Evolutionary conservation across 1,284 basidiomycete species (phyloP).

Genomic region (Marasmius sp.): DNA sequence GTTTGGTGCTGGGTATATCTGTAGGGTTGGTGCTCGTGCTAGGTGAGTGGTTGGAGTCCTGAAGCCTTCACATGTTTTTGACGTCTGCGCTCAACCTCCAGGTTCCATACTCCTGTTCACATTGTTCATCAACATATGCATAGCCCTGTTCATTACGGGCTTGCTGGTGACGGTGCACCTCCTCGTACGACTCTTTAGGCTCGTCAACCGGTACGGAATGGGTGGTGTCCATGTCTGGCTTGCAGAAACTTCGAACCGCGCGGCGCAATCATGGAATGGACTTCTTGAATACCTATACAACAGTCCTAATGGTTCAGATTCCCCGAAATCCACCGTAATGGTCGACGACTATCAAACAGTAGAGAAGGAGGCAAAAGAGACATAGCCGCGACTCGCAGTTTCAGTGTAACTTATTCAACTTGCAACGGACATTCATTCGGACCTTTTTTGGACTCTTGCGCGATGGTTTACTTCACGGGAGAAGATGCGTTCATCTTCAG

Average conservation of each 20-base stretch:
- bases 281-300: slow-evolving; percentile 8
- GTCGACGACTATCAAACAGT: not conserved
- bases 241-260: not conserved
- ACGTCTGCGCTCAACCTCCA: slow-evolving; percentile 17
- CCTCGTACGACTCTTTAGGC: slow-evolving; percentile 31
- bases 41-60: slow-evolving; percentile 23
- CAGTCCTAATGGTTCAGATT: too few species aligned
- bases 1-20: slow-evolving; percentile 4
- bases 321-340: slow-evolving; percentile 1
- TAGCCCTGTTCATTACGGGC: slow-evolving; percentile 26
- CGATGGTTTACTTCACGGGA: too few species aligned
- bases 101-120: slow-evolving; percentile 1
- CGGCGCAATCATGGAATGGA: slow-evolving; percentile 8
- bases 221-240: slow-evolving; percentile 37
- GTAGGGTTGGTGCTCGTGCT: slow-evolving; percentile 20
- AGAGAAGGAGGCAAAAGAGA: not conserved
- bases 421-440: too few species aligned
- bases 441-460: too few species aligned
- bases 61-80: slow-evolving; percentile 33
- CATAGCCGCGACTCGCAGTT: too few species aligned
- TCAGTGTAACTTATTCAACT: too few species aligned
- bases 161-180: slow-evolving; percentile 30
- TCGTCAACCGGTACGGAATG: slow-evolving; percentile 31
- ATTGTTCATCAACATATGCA: slow-evolving; percentile 12
- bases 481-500: not conserved